phyloP scores from a whole-genome alignment of 805 yeast genomes.

The Hagleromyces aurorensis region DNA sequence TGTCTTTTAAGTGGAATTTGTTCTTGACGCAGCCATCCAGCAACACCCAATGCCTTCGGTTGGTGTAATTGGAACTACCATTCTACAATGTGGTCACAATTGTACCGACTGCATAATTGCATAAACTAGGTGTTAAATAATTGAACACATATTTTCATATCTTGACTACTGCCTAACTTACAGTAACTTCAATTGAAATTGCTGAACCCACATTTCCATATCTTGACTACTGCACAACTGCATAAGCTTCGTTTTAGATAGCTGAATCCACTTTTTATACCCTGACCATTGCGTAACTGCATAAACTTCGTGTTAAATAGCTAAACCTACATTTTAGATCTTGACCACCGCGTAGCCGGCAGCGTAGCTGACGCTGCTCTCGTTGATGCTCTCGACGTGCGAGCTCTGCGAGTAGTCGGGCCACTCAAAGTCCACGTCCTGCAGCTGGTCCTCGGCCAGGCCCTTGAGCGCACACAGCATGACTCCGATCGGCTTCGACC shows the following conservation, averaged over 20 bases:
- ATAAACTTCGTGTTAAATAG: too few relatives aligned
- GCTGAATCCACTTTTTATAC: slow-evolving; percentile 1
- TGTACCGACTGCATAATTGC: too few relatives aligned
- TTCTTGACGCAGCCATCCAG: too few relatives aligned
- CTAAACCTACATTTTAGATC: too few relatives aligned
- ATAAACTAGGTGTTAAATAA: too few relatives aligned
- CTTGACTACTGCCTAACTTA: not conserved
- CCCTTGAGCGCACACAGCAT: slow-evolving; percentile 42
- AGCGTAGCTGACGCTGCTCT: slow-evolving; percentile 88
- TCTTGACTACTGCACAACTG: too few relatives aligned
- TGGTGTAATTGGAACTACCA: too few relatives aligned
- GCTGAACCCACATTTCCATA: too few relatives aligned
- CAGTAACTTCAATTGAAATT: slow-evolving; percentile 1
- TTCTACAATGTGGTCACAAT: too few relatives aligned
- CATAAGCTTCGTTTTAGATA: too few relatives aligned
- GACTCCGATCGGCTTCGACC: slow-evolving; percentile 72
- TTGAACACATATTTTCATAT: not conserved
- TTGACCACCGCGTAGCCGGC: slow-evolving; percentile 57
- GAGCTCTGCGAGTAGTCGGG: slow-evolving; percentile 75
- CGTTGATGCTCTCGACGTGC: slow-evolving; percentile 37
- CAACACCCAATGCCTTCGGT: too few relatives aligned
- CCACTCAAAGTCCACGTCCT: slow-evolving; percentile 48
- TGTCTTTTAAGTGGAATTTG: too few relatives aligned
- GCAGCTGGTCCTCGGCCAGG: slow-evolving; percentile 8
- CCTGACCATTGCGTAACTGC: slow-evolving; percentile 1